Evolutionary conservation across 164 flowering plant species (phyloP).

Genomic region (Tetrastigma voinierianum): DNA sequence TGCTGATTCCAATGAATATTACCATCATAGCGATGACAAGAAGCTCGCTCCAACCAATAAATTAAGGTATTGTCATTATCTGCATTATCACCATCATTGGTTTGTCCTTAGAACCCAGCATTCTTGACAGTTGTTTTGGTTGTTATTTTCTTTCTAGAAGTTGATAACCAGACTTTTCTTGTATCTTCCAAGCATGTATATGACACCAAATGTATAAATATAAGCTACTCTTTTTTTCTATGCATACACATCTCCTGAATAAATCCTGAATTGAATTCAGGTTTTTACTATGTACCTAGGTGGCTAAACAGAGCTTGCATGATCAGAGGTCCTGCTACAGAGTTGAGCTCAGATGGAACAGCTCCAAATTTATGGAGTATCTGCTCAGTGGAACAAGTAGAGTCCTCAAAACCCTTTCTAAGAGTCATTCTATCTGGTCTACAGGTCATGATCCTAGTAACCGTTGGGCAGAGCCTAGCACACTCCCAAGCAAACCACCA

Average conservation of each 20-base stretch:
- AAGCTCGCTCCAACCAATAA: slow-evolving; percentile 18
- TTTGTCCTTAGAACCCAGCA: no score
- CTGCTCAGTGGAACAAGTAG: slow-evolving; percentile 39
- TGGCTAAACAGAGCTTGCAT: slow-evolving; percentile 49
- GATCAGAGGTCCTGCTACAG: slow-evolving; percentile 18
- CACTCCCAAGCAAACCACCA: slow-evolving; percentile 40
- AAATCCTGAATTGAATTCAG: neutral
- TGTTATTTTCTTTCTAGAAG: no score
- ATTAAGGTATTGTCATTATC: slow-evolving; percentile 22
- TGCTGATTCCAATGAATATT: neutral
- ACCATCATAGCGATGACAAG: slow-evolving; percentile 21
- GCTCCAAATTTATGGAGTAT: slow-evolving; percentile 25
- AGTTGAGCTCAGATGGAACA: slow-evolving; percentile 13
- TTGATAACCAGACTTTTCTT: no score
- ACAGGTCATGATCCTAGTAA: slow-evolving; percentile 11
- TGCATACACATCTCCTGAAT: no score
- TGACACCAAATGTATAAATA: no score
- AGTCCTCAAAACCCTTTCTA: slow-evolving; percentile 29
- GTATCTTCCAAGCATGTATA: no score
- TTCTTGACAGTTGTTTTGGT: no score
- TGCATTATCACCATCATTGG: neutral
- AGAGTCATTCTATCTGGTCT: neutral
- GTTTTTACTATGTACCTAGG: slow-evolving; percentile 15
- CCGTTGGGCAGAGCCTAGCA: slow-evolving; percentile 14
- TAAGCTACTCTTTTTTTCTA: no score